These are phyloP conservation scores for Nyctanthes arbortristis DNA, from an alignment of 257 asterid genomes.

Conservation along the genomic window DNA sequence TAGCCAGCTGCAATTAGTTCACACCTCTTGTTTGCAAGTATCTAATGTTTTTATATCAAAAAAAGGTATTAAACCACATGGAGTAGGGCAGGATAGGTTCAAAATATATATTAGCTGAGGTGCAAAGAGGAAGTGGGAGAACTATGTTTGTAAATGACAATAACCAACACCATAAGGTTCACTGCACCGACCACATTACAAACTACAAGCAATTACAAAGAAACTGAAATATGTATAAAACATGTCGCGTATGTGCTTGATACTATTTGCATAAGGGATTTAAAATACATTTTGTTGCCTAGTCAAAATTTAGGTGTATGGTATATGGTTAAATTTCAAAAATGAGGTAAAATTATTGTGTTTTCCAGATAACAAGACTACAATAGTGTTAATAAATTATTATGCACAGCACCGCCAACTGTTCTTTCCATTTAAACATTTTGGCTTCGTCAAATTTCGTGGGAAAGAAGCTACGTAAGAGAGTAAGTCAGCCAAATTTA, in stretches of 20 bases:
- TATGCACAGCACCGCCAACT: too few relatives aligned
- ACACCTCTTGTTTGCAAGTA: not conserved
- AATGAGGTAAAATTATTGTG: not conserved
- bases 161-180: slow-evolving; percentile 7
- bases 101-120: too few relatives aligned
- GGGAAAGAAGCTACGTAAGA: not conserved
- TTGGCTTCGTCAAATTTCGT: not conserved
- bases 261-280: not conserved
- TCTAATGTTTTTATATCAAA: too few relatives aligned
- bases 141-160: slow-evolving; percentile 1
- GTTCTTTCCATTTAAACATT: not conserved
- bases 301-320: not conserved
- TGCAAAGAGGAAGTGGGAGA: too few relatives aligned
- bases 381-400: not conserved
- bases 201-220: slow-evolving; percentile 15
- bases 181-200: slow-evolving; percentile 1
- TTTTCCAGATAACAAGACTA: not conserved
- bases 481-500: not conserved
- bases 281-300: not conserved
- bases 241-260: not conserved
- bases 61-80: too few relatives aligned
- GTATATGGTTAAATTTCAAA: not conserved
- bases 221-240: slow-evolving; percentile 15
- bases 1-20: too few relatives aligned
- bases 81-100: too few relatives aligned